phyloP scores from a whole-genome alignment of 306 rosid species.

The Mimosa bimucronata region DNA sequence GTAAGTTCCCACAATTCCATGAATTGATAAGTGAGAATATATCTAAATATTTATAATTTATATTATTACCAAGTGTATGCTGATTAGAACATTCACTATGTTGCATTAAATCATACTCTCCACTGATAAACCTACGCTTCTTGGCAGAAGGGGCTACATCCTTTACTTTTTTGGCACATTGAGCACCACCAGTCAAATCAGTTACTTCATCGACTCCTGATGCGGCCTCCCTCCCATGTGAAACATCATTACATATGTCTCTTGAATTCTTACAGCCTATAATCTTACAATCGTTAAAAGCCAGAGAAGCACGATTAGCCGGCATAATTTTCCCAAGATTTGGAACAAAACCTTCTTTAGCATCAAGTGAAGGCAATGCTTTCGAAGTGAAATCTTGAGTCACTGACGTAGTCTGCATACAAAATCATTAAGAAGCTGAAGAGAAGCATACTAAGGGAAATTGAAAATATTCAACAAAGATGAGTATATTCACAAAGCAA shows the following conservation, averaged over 20 bases:
- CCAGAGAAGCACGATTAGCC: conserved; percentile 80
- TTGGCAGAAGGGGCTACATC: conserved; percentile 54
- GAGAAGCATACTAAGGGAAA: conserved; percentile 28
- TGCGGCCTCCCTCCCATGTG: conserved; percentile 46
- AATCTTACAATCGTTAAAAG: conserved; percentile 52
- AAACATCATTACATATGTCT: conserved; percentile 37
- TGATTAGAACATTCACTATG: conserved; percentile 43
- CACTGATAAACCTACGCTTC: conserved; percentile 64
- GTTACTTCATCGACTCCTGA: conserved; percentile 42
- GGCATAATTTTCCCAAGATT: conserved; percentile 63
- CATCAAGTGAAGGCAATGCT: conserved; percentile 44
- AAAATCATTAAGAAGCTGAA: conserved; percentile 41
- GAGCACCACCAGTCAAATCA: conserved; percentile 53
- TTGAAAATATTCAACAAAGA: conserved; percentile 25
- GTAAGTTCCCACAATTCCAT: conserved; percentile 45
- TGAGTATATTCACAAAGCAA: conserved; percentile 11
- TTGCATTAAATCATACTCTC: conserved; percentile 51
- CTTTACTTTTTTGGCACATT: conserved; percentile 46
- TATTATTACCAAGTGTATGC: conserved; percentile 47
- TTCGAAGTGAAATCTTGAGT: conserved; percentile 44
- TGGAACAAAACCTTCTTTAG: conserved; percentile 43
- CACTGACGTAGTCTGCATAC: conserved; percentile 54
- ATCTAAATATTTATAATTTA: conserved; percentile 30
- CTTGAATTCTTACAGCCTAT: conserved; percentile 45
- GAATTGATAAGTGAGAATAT: conserved; percentile 36